A percentile compares a stretch with the other conserved stretches of the same genome.
These are phyloP conservation scores for Cutaneotrichosporon spelunceum DNA, from an alignment of 1,284 basidiomycete genomes.

Conservation along the genomic window DNA sequence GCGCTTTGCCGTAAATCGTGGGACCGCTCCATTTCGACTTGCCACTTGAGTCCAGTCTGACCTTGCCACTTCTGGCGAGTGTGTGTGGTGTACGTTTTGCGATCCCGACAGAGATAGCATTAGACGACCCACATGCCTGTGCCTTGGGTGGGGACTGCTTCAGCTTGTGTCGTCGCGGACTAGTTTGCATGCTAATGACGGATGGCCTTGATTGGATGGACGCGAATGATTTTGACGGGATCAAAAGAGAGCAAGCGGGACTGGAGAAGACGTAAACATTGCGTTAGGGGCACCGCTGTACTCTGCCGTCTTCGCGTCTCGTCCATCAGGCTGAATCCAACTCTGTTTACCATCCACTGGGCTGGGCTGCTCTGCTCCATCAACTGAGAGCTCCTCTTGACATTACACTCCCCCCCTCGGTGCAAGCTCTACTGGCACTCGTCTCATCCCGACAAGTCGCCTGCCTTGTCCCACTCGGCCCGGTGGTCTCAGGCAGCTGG, in stretches of 20 bases:
- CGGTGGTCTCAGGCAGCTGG: not conserved
- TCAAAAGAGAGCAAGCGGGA: not conserved
- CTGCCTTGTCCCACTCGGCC: too few relatives aligned
- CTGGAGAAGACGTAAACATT: not conserved
- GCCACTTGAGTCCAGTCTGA: not conserved
- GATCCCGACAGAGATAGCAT: not conserved
- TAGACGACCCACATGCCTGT: not conserved
- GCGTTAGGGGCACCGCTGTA: not conserved
- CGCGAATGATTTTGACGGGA: not conserved
- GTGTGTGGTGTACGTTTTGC: not conserved
- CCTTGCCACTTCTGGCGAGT: not conserved
- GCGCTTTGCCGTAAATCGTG: not conserved
- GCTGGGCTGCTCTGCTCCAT: not conserved
- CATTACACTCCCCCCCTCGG: not conserved
- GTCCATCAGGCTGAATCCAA: not conserved
- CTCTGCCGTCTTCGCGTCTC: not conserved
- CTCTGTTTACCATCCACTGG: not conserved
- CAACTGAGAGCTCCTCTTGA: not conserved
- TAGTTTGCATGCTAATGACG: not conserved
- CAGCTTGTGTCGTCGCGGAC: not conserved
- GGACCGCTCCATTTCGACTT: not conserved
- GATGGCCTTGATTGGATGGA: not conserved
- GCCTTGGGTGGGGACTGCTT: not conserved
- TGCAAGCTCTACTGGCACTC: not conserved
- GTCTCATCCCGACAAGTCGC: not conserved